These are phyloP conservation scores for Magnaporthiopsis poae DNA, from an alignment of 2,329 filamentous ascomycete species.

Conservation along the genomic window DNA sequence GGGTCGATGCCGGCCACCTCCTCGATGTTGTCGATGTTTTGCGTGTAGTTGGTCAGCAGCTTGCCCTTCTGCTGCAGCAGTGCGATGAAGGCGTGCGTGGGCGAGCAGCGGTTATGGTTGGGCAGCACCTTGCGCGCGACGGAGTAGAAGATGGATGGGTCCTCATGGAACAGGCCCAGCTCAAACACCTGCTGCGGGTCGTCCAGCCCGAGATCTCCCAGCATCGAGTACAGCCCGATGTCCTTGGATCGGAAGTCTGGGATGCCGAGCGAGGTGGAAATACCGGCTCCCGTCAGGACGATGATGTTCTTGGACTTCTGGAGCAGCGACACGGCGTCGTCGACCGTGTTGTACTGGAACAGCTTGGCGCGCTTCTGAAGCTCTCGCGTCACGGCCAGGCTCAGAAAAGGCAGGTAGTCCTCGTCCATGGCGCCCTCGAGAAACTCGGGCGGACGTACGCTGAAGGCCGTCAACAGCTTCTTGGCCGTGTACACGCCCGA, in stretches of 20 bases:
- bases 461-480: slow-evolving; percentile 80
- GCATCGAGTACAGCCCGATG: slow-evolving; percentile 79
- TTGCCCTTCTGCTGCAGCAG: slow-evolving; percentile 80
- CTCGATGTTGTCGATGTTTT: slow-evolving; percentile 97
- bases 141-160: slow-evolving; percentile 83
- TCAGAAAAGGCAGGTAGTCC: slow-evolving; percentile 64
- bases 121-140: slow-evolving; percentile 86
- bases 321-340: slow-evolving; percentile 75
- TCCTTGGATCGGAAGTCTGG: slow-evolving; percentile 93
- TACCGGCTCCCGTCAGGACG: slow-evolving; percentile 88
- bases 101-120: slow-evolving; percentile 67
- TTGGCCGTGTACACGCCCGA: slow-evolving; percentile 62
- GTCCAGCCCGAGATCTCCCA: slow-evolving; percentile 64
- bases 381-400: slow-evolving; percentile 69
- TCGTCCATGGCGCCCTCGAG: slow-evolving; percentile 65
- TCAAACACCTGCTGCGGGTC: slow-evolving; percentile 96
- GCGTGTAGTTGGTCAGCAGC: slow-evolving; percentile 91
- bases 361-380: slow-evolving; percentile 74
- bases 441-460: slow-evolving; percentile 62
- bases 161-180: slow-evolving; percentile 73
- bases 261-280: slow-evolving; percentile 91
- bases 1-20: slow-evolving; percentile 70
- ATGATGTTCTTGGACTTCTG: slow-evolving; percentile 71
- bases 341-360: slow-evolving; percentile 68
- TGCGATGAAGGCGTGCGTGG: slow-evolving; percentile 87